phyloP scores from a whole-genome alignment of 306 rosid genomes.

The Geum urbanum region DNA sequence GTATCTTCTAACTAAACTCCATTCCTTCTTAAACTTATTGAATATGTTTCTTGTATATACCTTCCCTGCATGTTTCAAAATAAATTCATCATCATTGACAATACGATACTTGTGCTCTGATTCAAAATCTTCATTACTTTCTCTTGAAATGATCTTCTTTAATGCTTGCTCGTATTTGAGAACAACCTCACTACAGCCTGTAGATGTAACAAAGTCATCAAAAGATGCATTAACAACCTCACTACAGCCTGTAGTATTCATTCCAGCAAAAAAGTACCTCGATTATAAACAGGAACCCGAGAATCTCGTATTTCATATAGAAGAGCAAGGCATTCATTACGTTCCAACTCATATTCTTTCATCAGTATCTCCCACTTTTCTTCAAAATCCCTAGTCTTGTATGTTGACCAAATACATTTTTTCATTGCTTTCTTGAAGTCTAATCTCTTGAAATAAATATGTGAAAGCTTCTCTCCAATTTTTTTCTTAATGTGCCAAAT shows the following conservation, averaged over 20 bases:
- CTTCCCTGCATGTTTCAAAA: too few species aligned
- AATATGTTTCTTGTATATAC: too few species aligned
- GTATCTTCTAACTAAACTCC: not conserved
- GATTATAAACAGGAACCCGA: not conserved
- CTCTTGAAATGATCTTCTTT: too few species aligned
- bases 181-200: not conserved
- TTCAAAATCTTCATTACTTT: not conserved
- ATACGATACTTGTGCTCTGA: not conserved
- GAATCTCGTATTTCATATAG: constrained; percentile 3
- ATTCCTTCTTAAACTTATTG: not conserved
- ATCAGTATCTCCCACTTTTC: not conserved
- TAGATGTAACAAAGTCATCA: not conserved
- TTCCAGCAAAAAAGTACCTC: not conserved
- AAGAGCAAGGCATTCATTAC: not conserved
- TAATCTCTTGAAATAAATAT: too few species aligned
- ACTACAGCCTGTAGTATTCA: not conserved
- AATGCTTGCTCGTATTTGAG: not conserved
- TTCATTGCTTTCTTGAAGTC: too few species aligned
- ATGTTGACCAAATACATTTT: constrained; percentile 1
- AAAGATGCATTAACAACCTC: not conserved
- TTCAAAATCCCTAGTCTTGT: constrained; percentile 6
- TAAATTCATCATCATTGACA: not conserved
- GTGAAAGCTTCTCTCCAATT: too few species aligned
- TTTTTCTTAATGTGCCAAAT: too few species aligned
- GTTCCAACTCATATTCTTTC: not conserved